Evolutionary conservation across 2,329 filamentous ascomycete species (phyloP).

Genomic region (Neocucurbitaria cava): DNA sequence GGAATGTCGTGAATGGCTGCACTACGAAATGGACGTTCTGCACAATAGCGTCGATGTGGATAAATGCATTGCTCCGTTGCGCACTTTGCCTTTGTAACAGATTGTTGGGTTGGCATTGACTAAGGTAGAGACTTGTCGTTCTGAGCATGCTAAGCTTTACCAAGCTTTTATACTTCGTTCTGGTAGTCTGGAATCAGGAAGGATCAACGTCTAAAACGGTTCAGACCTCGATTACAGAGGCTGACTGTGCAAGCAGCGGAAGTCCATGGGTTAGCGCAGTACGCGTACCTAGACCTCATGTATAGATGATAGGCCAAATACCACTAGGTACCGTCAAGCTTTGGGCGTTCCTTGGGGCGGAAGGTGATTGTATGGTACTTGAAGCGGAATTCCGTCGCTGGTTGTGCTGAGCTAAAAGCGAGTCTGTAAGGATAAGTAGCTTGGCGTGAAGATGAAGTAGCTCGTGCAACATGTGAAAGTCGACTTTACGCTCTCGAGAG

Average conservation of each 20-base stretch:
- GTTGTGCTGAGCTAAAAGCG: background rate
- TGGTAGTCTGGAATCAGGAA: too few relatives aligned
- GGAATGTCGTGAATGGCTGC: background rate
- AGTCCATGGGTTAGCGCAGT: background rate
- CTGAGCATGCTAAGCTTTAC: background rate
- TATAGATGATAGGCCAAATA: background rate
- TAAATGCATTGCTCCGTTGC: too few relatives aligned
- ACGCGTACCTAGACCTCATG: too few relatives aligned
- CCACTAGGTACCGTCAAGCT: background rate
- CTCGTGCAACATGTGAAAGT: too few relatives aligned
- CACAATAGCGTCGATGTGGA: background rate
- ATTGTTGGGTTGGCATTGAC: too few relatives aligned
- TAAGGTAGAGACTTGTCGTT: too few relatives aligned
- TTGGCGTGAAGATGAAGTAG: too few relatives aligned
- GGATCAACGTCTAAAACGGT: background rate
- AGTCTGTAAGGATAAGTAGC: too few relatives aligned
- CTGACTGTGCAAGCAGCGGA: background rate
- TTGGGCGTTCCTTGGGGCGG: background rate
- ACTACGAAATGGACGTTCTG: background rate
- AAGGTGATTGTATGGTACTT: background rate
- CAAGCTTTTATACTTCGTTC: too few relatives aligned
- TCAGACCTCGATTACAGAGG: background rate
- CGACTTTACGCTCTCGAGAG: too few relatives aligned
- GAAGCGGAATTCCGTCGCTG: background rate
- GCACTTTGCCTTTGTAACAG: too few relatives aligned